Base-by-base conservation (phyloP, 176 grass and related monocot species). In the Oryza punctata region DNA sequence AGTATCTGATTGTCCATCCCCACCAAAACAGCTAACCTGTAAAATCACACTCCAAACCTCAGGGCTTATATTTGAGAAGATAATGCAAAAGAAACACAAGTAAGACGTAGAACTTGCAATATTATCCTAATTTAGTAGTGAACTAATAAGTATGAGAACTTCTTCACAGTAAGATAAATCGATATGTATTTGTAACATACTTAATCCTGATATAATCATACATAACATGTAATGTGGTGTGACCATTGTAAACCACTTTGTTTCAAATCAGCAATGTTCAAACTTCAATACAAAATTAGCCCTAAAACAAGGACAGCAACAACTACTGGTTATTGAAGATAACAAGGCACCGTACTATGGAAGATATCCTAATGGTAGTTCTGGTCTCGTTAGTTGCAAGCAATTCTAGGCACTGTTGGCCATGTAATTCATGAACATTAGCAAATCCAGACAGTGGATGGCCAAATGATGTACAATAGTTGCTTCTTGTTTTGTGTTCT, bases 11-110 rank as follows among this genome's bases (percentile, higher is more conserved):
- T 84, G 46, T 30, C 35, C 75, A 50, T 95, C 90, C 5, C 72
- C 93, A 57, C 93, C 93, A 88, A 81, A 95, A 85, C 90, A 92
- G 90, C 93, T 92, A 44, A 95, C 88, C 93, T 95, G 66, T 44
- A 68, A 65, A 85, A 59, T 45, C 70, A 82, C 65, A 78, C 54
- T 82, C 11, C 23, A 85, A 81, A 8, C 19, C 47, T 86, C 14
- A 82, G 19, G 69, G 19, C 1, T 0, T 30, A 59, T 66, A 64
- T 33, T 72, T 12, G 10, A 89, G n/a, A 74, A 75, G 54, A 37
- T 79, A 69, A 75, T 16, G 14, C 30, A 50, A 43, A 78, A 5
- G 23, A 65, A 74, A 82, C 37, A 76, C 14, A 64, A n/a, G n/a
- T n/a, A n/a, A 40, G 5, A 19, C n/a, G 18, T 2, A 18, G 11